These are phyloP conservation scores for Multifurca ochricompacta DNA, from an alignment of 768 basidiomycete species.

Conservation along the genomic window DNA sequence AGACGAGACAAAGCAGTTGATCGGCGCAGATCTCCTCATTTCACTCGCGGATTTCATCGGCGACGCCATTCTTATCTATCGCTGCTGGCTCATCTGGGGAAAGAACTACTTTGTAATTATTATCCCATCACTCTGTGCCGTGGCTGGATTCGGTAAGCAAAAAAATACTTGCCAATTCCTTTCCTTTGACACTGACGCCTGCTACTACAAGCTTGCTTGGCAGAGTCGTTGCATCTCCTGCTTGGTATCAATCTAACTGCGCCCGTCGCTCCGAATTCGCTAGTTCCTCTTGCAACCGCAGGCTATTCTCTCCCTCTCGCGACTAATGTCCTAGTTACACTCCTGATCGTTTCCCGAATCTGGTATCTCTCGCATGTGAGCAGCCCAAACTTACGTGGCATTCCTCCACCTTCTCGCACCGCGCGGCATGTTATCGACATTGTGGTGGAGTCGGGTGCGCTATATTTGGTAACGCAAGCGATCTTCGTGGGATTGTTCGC, in stretches of 20 bases:
- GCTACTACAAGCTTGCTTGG: background rate
- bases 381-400: background rate
- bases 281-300: background rate
- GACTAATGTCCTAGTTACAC: background rate
- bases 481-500: background rate
- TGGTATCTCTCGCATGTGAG: background rate
- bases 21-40: slow-evolving; percentile 30
- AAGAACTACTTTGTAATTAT: no score
- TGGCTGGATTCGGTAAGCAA: slow-evolving; percentile 14
- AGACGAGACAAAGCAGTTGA: slow-evolving; percentile 27
- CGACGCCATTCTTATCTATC: no score
- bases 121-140: no score
- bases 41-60: no score
- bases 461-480: background rate
- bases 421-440: background rate
- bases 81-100: no score
- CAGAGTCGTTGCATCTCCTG: background rate
- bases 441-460: background rate
- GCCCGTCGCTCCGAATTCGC: background rate
- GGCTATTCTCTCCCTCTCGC: background rate
- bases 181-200: background rate
- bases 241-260: no score
- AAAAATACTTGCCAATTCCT: background rate
- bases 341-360: no score
- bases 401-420: background rate